Base-by-base conservation (phyloP, 805 yeast species). In the Teunomyces aglyptinius region DNA sequence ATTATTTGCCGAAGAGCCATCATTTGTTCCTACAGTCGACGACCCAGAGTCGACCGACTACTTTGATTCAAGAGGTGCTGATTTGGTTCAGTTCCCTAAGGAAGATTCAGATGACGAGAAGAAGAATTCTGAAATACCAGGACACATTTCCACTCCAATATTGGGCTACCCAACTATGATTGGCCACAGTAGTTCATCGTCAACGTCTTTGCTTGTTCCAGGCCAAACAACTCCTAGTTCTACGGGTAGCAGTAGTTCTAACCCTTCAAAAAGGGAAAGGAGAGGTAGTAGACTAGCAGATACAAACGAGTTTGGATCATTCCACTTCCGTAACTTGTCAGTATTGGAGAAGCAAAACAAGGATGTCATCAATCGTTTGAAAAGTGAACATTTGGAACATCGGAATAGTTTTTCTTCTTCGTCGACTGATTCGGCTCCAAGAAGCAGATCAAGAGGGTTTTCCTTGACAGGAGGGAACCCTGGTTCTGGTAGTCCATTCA, bases 291-390 rank as follows among this genome's bases (percentile, higher is more conserved):
- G 88, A 53, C 64, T 89, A 49, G 85, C 85, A 43, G 92, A 86
- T 47, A 77, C 85, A 2, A 69, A 73, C 19, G 92, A 92, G 57
- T 94, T 94, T 76, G 99, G 99, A 0, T 85, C 94, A 3, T 94
- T 94, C 65, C 85, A 88, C 49, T 94, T 88, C 67, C 76, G 97
- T 53, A 94, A 94, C 61, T 69, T 94, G 51, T 84, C 92, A 4
- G 94, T 94, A 5, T 75, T 95, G 46, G 98, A 94, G 56, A 87
- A 86, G 57, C 97, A 96, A 6, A 94, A 94, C 60, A 89, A 89
- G 59, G 97, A 91, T 66, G 91, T 87, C 11, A 89, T 94, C 52
- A 87, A 88, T 58, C 73, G 96, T 51, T 77, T 94, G 60, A 87
- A 90, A 58, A 84, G 76, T 26, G 98, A 92, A 61, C 96, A 89